Percentiles rank a stretch among this genome's conserved stretches.
Evolutionary conservation across 768 basidiomycete species (phyloP).

Genomic region (Hericium alpestre): DNA sequence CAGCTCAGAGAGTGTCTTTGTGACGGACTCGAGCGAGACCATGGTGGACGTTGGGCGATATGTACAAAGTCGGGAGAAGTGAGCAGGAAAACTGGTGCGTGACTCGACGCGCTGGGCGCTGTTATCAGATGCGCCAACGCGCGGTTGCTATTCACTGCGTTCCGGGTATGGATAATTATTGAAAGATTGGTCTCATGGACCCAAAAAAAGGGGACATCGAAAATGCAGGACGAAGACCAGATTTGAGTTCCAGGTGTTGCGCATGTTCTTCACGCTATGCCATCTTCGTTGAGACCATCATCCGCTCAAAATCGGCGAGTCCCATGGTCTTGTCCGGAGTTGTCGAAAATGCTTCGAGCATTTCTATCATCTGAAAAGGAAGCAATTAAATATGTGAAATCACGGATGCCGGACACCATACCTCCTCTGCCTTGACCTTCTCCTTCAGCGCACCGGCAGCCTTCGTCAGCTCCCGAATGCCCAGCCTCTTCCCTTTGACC

Average conservation of each 20-base stretch:
- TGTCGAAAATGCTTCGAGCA: slow-evolving; percentile 69
- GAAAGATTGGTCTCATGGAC: background rate
- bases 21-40: slow-evolving; percentile 24
- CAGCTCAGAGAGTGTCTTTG: slow-evolving; percentile 37
- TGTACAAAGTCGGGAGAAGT: background rate
- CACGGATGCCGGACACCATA: slow-evolving; percentile 20
- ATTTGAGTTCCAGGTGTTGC: background rate
- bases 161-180: too few relatives aligned
- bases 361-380: slow-evolving; percentile 53
- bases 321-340: slow-evolving; percentile 58
- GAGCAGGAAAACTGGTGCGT: slow-evolving; percentile 2
- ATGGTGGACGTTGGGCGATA: slow-evolving; percentile 19
- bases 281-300: slow-evolving; percentile 59
- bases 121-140: slow-evolving; percentile 14
- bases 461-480: slow-evolving; percentile 54
- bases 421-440: slow-evolving; percentile 67
- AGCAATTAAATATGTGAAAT: background rate
- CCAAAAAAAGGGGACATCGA: too few relatives aligned
- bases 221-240: background rate
- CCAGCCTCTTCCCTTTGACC: slow-evolving; percentile 43
- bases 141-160: background rate
- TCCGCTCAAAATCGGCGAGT: slow-evolving; percentile 59
- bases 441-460: slow-evolving; percentile 58
- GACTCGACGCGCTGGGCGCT: slow-evolving; percentile 11
- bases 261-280: slow-evolving; percentile 19